Conservation (phyloP, 768 basidiomycete species). For the Tubosaeta sp. region DNA sequence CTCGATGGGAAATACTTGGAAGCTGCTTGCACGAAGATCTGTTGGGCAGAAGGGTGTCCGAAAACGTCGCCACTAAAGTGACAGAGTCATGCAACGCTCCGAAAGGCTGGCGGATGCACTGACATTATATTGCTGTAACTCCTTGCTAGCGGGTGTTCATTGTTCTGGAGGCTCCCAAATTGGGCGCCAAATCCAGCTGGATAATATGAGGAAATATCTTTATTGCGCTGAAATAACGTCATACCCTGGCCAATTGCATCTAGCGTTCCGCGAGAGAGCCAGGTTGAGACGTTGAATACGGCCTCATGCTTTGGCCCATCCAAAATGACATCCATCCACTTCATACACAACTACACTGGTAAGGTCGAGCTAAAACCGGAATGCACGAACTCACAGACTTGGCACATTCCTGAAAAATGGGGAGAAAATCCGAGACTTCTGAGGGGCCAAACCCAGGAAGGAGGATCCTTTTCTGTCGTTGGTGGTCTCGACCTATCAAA, state of each 20-base stretch:
- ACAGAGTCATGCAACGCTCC: conserved; percentile 3
- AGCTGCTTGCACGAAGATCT: conserved; percentile 6
- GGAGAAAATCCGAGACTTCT: conserved; percentile 45
- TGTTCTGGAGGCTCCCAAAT: neutral
- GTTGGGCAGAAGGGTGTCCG: conserved; percentile 2
- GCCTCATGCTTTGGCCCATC: conserved; percentile 5
- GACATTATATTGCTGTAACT: conserved; percentile 6
- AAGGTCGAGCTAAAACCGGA: neutral
- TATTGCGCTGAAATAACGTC: neutral
- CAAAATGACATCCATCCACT: conserved; percentile 22
- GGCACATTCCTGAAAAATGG: conserved; percentile 41
- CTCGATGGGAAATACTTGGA: conserved; percentile 14
- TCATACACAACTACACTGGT: conserved; percentile 15
- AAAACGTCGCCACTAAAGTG: conserved; percentile 16
- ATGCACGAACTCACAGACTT: conserved; percentile 16
- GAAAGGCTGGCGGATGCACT: neutral
- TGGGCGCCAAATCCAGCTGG: conserved; percentile 43
- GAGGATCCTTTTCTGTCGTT: conserved; percentile 49
- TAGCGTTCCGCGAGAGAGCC: conserved; percentile 42
- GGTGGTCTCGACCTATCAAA: conserved; percentile 38
- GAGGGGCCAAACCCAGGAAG: conserved; percentile 50
- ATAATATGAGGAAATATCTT: neutral
- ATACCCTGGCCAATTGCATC: conserved; percentile 50
- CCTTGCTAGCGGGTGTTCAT: conserved; percentile 1
- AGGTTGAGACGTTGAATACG: conserved; percentile 21